Conservation (phyloP, 169 alveolate genomes). For the Cryptosporidium ryanae region DNA sequence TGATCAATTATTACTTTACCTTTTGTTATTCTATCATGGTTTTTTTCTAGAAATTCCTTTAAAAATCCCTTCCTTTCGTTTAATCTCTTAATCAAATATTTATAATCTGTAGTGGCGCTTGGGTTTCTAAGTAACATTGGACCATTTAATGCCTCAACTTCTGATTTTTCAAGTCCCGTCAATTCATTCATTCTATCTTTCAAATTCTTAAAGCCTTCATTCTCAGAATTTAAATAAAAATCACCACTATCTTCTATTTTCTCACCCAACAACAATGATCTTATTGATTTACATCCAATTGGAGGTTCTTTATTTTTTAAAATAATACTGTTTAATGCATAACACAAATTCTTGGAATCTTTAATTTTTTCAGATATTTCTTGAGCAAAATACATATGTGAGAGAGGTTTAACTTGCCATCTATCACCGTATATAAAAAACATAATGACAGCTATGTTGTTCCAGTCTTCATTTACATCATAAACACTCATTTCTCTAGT, state of each 20-base stretch:
- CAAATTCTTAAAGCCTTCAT: not conserved
- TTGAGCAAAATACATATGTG: slow-evolving; percentile 21
- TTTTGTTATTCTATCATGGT: not conserved
- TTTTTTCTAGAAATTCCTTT: slow-evolving; percentile 19
- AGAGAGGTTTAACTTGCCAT: slow-evolving; percentile 53
- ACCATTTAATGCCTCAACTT: slow-evolving; percentile 8
- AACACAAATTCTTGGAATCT: slow-evolving; percentile 52
- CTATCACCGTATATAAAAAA: slow-evolving; percentile 65
- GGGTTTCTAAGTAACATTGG: slow-evolving; percentile 37
- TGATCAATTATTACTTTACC: not conserved
- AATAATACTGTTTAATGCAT: slow-evolving; percentile 32
- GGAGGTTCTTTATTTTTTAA: slow-evolving; percentile 39
- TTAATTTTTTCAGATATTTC: slow-evolving; percentile 17
- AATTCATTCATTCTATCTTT: not conserved
- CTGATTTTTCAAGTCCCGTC: too few relatives aligned
- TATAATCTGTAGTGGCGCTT: slow-evolving; percentile 53
- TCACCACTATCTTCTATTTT: not conserved
- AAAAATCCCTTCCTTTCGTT: slow-evolving; percentile 41
- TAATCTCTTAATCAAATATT: slow-evolving; percentile 15
- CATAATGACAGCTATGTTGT: slow-evolving; percentile 45
- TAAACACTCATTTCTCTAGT: slow-evolving; percentile 12
- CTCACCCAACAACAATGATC: slow-evolving; percentile 37
- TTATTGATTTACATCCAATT: slow-evolving; percentile 24
- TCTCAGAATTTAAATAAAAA: not conserved
- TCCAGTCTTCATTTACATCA: slow-evolving; percentile 61